A percentile compares a stretch with the other conserved stretches of the same genome.
Evolutionary conservation across 352 stramenopile genomes (phyloP).

Genomic region (Phytophthora megakarya): DNA sequence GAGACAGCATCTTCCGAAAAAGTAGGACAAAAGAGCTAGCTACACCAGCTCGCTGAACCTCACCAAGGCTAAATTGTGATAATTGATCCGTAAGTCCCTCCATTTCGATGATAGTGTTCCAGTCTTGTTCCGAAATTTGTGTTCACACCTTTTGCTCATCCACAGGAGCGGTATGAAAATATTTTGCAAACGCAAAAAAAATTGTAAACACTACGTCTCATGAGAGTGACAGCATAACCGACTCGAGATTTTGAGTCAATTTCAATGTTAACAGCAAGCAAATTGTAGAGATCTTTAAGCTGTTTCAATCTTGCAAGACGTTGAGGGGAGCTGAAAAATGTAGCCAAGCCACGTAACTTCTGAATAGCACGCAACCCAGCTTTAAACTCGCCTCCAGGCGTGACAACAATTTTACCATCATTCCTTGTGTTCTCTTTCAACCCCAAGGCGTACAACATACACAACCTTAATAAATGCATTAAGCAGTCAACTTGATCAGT

Average conservation of each 20-base stretch:
- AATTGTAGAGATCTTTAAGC: slow-evolving; percentile 1
- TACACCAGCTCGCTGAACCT: slow-evolving; percentile 11
- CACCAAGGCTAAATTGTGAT: slow-evolving; percentile 11
- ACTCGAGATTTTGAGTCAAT: slow-evolving; percentile 7
- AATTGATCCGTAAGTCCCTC: slow-evolving; percentile 11
- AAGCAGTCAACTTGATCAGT: slow-evolving; percentile 15
- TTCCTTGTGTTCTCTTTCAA: slow-evolving; percentile 11
- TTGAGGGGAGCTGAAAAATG: background rate
- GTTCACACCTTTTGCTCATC: background rate
- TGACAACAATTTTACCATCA: background rate
- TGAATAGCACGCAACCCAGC: background rate
- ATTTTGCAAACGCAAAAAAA: slow-evolving; percentile 1
- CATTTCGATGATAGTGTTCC: slow-evolving; percentile 13
- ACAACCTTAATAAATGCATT: slow-evolving; percentile 12
- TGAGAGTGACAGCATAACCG: slow-evolving; percentile 5
- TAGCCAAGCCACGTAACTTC: slow-evolving; percentile 4
- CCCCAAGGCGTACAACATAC: slow-evolving; percentile 3
- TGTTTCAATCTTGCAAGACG: slow-evolving; percentile 3
- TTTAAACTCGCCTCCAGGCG: background rate
- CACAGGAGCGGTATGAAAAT: background rate
- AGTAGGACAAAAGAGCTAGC: slow-evolving; percentile 11
- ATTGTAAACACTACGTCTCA: slow-evolving; percentile 7
- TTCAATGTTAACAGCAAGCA: background rate
- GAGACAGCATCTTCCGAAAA: slow-evolving; percentile 4
- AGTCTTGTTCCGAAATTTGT: background rate